phyloP scores from a whole-genome alignment of 2,329 filamentous ascomycete genomes.

The Claviceps cyperi region DNA sequence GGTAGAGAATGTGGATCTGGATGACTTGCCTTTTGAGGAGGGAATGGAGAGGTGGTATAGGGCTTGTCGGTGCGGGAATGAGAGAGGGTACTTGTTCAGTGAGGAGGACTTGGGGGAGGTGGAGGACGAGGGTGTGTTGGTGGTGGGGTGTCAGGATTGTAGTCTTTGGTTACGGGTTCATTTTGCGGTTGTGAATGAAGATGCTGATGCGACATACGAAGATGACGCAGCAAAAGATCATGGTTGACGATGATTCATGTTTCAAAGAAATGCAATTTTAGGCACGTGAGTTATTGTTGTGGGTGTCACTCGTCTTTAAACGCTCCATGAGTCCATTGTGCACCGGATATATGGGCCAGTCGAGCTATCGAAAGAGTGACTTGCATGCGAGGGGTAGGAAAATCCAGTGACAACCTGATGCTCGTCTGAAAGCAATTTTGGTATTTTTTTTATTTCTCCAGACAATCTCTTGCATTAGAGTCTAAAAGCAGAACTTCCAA shows the following conservation, averaged over 20 bases:
- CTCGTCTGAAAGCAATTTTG: conserved; percentile 27
- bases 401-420: background rate
- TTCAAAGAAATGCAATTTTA: too few species aligned
- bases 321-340: background rate
- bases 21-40: conserved; percentile 45
- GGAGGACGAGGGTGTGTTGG: conserved; percentile 41
- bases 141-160: conserved; percentile 52
- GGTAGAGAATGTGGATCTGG: conserved; percentile 49
- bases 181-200: conserved; percentile 39
- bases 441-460: conserved; percentile 41
- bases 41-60: conserved; percentile 35
- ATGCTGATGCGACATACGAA: conserved; percentile 8
- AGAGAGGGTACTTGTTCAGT: conserved; percentile 41
- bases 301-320: background rate
- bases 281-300: too few species aligned
- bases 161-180: conserved; percentile 52
- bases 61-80: conserved; percentile 49
- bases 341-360: background rate
- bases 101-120: conserved; percentile 47
- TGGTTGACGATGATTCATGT: conserved; percentile 9
- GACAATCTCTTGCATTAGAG: conserved; percentile 38
- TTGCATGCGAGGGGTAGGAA: background rate
- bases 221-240: conserved; percentile 8
- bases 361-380: background rate
- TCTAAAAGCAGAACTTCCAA: conserved; percentile 40